A percentile compares a stretch with the other conserved stretches of the same genome.
These are phyloP conservation scores for Symbiodinium natans DNA, from an alignment of 73 alveolate species.

Conservation along the genomic window DNA sequence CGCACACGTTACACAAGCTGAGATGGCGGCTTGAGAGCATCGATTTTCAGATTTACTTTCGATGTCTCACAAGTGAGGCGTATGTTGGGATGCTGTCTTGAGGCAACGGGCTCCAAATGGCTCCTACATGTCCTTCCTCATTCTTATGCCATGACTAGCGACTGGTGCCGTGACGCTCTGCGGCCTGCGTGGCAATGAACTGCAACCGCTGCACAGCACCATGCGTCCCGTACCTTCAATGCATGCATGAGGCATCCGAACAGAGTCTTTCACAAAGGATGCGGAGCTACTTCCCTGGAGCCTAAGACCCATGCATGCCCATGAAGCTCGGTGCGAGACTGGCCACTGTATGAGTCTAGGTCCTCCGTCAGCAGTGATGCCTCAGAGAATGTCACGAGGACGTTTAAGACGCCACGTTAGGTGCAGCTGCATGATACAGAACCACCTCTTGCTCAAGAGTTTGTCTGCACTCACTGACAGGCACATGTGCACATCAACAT, in stretches of 20 bases:
- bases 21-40: conserved; percentile 30
- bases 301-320: background rate
- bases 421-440: no score
- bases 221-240: conserved; percentile 87
- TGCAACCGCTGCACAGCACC: conserved; percentile 90
- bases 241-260: no score
- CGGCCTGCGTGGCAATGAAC: conserved; percentile 59
- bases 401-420: no score
- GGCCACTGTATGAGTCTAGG: conserved; percentile 64
- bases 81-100: background rate
- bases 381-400: no score
- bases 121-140: background rate
- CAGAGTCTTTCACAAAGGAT: no score
- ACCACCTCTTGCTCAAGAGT: no score
- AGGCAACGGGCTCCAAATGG: background rate
- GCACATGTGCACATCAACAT: no score
- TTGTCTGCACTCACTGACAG: no score
- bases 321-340: background rate
- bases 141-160: no score
- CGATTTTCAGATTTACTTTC: conserved; percentile 59
- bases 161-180: no score
- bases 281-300: no score
- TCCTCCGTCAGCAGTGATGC: conserved; percentile 74
- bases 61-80: conserved; percentile 4
- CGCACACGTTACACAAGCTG: background rate